Evolutionary conservation across 2,329 filamentous ascomycete species (phyloP), one percentile per base, ranked within the genome.

Genomic region (Trichoderma sp.): DNA sequence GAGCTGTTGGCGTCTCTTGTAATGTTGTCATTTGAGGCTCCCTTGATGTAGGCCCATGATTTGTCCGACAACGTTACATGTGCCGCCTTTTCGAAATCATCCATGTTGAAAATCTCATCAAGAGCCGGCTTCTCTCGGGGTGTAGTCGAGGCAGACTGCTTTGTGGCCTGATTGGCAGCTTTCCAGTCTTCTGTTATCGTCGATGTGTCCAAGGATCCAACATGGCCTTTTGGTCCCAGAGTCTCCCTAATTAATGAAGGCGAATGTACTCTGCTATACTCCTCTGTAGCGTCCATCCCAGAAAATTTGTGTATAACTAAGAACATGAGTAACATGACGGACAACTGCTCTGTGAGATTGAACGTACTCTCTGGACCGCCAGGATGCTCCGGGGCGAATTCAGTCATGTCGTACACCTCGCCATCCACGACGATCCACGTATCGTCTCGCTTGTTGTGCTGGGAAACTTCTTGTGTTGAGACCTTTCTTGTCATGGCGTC

Each of bases 61-160:
- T 73, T 73, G 8, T 56, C 60, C 8, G 71, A 64, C 24, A 73
- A 18, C 9, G 60, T 38, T 11, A 21, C 4, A 27, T 73, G 71
- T 24, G 71, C 71, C 16, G 71, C 71, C 29, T 56, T 73, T 73
- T 73, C 71, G n/a, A 73, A 73, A 21, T 73, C 71, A 1, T 73
- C 71, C 71, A 65, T 64, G 29, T 56, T 73, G 29, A 73, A 65
- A 35, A 73, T 65, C 11, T 63, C 71, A n/a, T 41, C 21, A 3
- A 73, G 71, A 5, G 60, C 29, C 3, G 71, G 71, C 6, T 73
- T 73, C 21, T 38, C 41, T 11, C 6, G 9, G 1, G 41, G 8
- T 18, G 24, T 9, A 8, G 11, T 3, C 29, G 8, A n/a, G 2
- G 2, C 3, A 12, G 16, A 4, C 6, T 38, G 11, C 1, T 16